These are phyloP conservation scores for Lachnellula cervina DNA, from an alignment of 2,329 filamentous ascomycete species.

Conservation along the genomic window DNA sequence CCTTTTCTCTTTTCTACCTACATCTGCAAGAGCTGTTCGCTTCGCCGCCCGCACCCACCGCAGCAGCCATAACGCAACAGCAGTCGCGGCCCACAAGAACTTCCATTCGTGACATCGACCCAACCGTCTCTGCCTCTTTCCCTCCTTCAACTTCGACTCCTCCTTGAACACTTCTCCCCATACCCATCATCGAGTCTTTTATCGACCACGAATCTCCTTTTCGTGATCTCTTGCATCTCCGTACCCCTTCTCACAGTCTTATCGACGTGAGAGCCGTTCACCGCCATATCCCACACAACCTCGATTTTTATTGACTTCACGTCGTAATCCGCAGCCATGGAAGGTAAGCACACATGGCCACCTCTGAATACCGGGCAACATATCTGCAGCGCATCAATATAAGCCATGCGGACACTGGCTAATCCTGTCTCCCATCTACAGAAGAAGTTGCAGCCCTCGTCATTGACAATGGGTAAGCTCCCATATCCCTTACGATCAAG, in stretches of 20 bases:
- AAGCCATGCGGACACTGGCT: slow-evolving; percentile 19
- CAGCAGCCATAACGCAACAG: slow-evolving; percentile 7
- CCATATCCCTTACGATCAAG: slow-evolving; percentile 28
- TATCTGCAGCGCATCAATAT: slow-evolving; percentile 15
- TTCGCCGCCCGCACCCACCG: slow-evolving; percentile 26
- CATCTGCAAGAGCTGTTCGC: slow-evolving; percentile 8
- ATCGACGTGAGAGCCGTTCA: slow-evolving; percentile 26
- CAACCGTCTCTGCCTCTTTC: slow-evolving; percentile 18
- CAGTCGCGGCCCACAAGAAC: slow-evolving; percentile 27
- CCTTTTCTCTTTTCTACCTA: too few species aligned
- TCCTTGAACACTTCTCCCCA: slow-evolving; percentile 14
- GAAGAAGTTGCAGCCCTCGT: slow-evolving; percentile 99
- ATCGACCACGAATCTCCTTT: slow-evolving; percentile 27
- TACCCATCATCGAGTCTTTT: slow-evolving; percentile 16
- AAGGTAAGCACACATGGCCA: slow-evolving; percentile 32
- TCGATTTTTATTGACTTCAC: slow-evolving; percentile 27
- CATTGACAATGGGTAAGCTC: slow-evolving; percentile 99
- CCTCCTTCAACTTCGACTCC: slow-evolving; percentile 15
- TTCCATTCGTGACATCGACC: slow-evolving; percentile 8
- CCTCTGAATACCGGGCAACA: slow-evolving; percentile 1
- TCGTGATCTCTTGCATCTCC: slow-evolving; percentile 25
- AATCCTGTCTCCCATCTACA: slow-evolving; percentile 42
- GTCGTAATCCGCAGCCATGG: slow-evolving; percentile 36
- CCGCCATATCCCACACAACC: slow-evolving; percentile 27
- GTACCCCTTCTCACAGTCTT: slow-evolving; percentile 21